Percentiles rank a stretch among this genome's conserved stretches.
phyloP scores from a whole-genome alignment of 345 rosid genomes.

The Atalantia buxifolia region DNA sequence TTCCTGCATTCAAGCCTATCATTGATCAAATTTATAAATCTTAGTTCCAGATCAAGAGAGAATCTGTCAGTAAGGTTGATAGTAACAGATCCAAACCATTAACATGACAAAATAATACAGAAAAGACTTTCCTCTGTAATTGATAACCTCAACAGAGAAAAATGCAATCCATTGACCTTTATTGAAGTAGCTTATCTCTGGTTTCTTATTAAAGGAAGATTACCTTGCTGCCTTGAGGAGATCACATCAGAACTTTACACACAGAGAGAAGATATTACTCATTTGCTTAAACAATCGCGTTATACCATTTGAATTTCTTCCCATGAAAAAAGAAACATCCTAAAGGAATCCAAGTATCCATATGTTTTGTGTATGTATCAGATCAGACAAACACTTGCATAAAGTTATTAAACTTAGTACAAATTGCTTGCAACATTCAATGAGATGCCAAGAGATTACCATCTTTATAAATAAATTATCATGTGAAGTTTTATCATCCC shows the following conservation, averaged over 20 bases:
- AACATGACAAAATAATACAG: neutral
- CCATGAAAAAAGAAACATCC: neutral
- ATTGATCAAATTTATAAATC: slow-evolving; percentile 4
- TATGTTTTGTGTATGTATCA: neutral
- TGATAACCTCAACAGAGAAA: neutral
- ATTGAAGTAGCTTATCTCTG: neutral
- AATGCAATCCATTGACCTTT: neutral
- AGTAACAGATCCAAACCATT: neutral
- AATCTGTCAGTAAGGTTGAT: neutral
- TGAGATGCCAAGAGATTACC: slow-evolving; percentile 24
- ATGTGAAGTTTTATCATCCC: slow-evolving; percentile 82
- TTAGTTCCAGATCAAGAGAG: neutral
- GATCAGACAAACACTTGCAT: neutral
- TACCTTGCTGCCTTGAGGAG: neutral
- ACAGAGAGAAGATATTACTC: neutral
- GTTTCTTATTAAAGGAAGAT: neutral
- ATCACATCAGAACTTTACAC: neutral
- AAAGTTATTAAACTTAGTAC: too few species aligned
- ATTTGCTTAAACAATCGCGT: neutral
- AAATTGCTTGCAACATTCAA: neutral
- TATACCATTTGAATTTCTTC: neutral
- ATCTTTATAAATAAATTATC: slow-evolving; percentile 56
- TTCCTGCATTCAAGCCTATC: slow-evolving; percentile 34
- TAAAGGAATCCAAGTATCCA: neutral
- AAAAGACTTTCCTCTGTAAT: too few species aligned